Base-by-base conservation (phyloP, 306 rosid genomes). In the Cyamopsis tetragonoloba region DNA sequence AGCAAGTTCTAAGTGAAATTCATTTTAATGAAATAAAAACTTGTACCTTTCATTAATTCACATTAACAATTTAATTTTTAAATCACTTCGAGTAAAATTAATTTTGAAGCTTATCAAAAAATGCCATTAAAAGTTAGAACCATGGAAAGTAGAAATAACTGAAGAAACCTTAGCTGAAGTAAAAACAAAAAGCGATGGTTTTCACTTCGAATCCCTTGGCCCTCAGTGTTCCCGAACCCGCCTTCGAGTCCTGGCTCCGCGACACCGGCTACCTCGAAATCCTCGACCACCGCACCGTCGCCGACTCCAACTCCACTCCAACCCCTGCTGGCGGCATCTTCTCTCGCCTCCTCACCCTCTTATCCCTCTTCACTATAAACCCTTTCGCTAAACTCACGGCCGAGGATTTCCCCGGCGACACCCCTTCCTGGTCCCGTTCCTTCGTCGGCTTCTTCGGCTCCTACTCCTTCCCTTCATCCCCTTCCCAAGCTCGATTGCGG, bases 221-320 rank as follows among this genome's bases (percentile, higher is more conserved):
- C 51, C 98, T 93, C 50, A 93, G 98, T 82, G 89, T 93, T 2
- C 93, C 98, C 17, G 98, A 93, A 73, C 80, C 84, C 26, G 86
- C 91, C 60, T 93, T 93, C 82, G 96, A 93, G 30, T 73, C 96
- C 17, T 93, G 98, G 96, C 98, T 93, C 38, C 93, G 98, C 32
- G 96, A 93, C 75, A 76, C 83, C 60, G 98, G 98, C 71, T 93
- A 87, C 77, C 95, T 91, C 27, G 96, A 93, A 66, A 53, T 89
- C 71, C 83, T 93, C 73, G 98, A 93, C 78, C 91, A 86, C 61
- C 86, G 85, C 4, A 80, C 96, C 70, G 17, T 67, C 18, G 6
- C 70, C 44, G 12, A 75, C 24, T 0, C 89, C 55, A 1, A 53
- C n/a, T 26, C 89, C 61, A 2, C 82, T 6, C 30, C 72, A 6